Evolutionary conservation across 2,329 filamentous ascomycete genomes (phyloP).

Genomic region (Alternaria sp.): DNA sequence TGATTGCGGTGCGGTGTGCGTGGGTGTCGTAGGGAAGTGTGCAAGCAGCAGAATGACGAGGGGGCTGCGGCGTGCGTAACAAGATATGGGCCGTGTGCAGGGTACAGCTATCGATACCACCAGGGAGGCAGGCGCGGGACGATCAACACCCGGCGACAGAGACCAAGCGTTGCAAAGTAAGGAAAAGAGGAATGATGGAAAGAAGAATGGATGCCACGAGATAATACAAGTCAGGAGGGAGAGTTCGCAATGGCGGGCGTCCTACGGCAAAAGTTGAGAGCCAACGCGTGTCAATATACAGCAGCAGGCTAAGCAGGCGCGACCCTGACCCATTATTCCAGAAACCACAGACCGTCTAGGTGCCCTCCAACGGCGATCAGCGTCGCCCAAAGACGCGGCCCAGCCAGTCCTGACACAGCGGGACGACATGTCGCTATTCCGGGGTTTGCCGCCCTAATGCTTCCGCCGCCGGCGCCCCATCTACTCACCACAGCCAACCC

Average conservation of each 20-base stretch:
- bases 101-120: slow-evolving; percentile 25
- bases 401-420: slow-evolving; percentile 3
- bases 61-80: slow-evolving; percentile 15
- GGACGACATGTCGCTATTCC: slow-evolving; percentile 1
- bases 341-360: slow-evolving; percentile 4
- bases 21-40: background rate
- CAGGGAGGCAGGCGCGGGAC: slow-evolving; percentile 19
- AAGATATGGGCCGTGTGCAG: slow-evolving; percentile 25
- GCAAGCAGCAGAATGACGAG: slow-evolving; percentile 11
- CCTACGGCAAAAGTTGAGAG: slow-evolving; percentile 1
- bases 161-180: background rate
- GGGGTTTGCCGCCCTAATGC: slow-evolving; percentile 7
- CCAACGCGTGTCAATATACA: slow-evolving; percentile 16
- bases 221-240: background rate
- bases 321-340: slow-evolving; percentile 16
- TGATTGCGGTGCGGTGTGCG: slow-evolving; percentile 36
- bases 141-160: slow-evolving; percentile 7
- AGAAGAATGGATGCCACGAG: background rate
- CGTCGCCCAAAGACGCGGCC: background rate
- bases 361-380: slow-evolving; percentile 10
- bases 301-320: slow-evolving; percentile 1
- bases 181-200: background rate
- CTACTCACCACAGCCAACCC: slow-evolving; percentile 5
- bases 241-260: slow-evolving; percentile 10
- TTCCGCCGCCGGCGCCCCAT: slow-evolving; percentile 6